A percentile compares a stretch with the other conserved stretches of the same genome.
These are phyloP conservation scores for Moricandia arvensis DNA, from an alignment of 345 rosid species.

Conservation along the genomic window DNA sequence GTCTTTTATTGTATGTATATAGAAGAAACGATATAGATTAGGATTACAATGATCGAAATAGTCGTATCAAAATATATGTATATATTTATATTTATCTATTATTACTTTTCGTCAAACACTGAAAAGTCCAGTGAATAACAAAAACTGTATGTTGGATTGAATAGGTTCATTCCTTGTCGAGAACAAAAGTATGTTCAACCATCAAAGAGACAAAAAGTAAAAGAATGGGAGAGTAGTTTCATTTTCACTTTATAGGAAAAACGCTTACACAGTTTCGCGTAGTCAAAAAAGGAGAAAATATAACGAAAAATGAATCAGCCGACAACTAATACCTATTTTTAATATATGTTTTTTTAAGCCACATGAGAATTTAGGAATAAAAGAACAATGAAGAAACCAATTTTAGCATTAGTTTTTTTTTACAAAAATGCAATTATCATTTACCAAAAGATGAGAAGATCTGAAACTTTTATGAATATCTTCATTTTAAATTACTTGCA, in stretches of 20 bases:
- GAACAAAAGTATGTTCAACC: not conserved
- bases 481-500: not conserved
- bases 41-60: constrained; percentile 8
- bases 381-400: not conserved
- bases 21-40: too few species aligned
- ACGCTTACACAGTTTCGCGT: constrained; percentile 5
- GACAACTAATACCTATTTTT: not conserved
- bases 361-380: not conserved
- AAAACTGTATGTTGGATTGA: constrained; percentile 3
- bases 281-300: not conserved
- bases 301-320: not conserved
- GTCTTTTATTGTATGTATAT: too few species aligned
- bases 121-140: constrained; percentile 5
- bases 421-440: too few species aligned
- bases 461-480: not conserved
- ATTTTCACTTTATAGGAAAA: not conserved
- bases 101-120: constrained; percentile 31
- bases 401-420: not conserved
- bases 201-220: constrained; percentile 1
- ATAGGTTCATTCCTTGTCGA: constrained; percentile 16
- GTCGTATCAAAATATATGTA: not conserved
- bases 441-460: not conserved
- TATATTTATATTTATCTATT: constrained; percentile 1
- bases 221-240: not conserved
- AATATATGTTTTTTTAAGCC: not conserved